Percentiles rank a stretch among this genome's conserved stretches.
phyloP scores from a whole-genome alignment of 164 flowering plant species.

The Liquidambar formosana region DNA sequence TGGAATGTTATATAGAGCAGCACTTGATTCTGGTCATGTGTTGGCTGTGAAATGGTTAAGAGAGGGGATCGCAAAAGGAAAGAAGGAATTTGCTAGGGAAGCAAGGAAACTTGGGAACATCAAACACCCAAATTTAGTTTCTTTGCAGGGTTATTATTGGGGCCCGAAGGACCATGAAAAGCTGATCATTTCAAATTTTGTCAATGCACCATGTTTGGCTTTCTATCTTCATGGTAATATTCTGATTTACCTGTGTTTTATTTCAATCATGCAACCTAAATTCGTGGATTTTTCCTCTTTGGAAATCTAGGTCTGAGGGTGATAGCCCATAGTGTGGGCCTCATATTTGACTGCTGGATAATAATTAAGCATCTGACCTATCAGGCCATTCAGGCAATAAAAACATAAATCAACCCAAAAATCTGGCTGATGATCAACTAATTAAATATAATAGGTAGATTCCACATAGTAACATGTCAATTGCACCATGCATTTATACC shows the following conservation, averaged over 20 bases:
- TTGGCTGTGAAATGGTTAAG: conserved; percentile 69
- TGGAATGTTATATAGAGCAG: conserved; percentile 69
- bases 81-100: conserved; percentile 73
- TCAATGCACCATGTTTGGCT: conserved; percentile 51
- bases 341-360: no score
- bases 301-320: background rate
- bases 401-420: no score
- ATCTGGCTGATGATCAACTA: no score
- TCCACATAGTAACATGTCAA: no score
- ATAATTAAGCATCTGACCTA: no score
- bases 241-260: background rate
- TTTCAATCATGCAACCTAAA: background rate
- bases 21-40: conserved; percentile 47
- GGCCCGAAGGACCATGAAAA: conserved; percentile 71
- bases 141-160: conserved; percentile 71
- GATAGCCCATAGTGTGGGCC: no score
- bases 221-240: conserved; percentile 59
- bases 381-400: no score
- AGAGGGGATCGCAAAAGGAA: conserved; percentile 64
- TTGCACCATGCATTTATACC: no score
- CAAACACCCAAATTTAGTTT: conserved; percentile 68
- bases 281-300: background rate
- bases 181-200: conserved; percentile 58
- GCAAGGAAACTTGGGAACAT: conserved; percentile 70
- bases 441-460: no score